phyloP scores from a whole-genome alignment of 371 early-diverging fungal species.

The Capniomyces stellatus region DNA sequence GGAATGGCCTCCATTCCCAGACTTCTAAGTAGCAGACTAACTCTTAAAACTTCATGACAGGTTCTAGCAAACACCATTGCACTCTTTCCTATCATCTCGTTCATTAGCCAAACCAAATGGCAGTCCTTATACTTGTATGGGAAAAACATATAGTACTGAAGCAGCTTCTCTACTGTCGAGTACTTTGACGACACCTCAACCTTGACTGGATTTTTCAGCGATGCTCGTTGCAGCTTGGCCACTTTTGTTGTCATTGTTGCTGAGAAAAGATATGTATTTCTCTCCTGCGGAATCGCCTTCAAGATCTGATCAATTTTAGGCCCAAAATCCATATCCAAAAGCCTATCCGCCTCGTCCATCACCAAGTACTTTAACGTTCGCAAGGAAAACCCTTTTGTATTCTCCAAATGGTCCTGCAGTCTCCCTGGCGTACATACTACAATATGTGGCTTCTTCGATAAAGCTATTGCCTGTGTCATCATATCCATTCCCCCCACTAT shows the following conservation, averaged over 20 bases:
- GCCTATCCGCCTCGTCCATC: slow-evolving; percentile 97
- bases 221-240: slow-evolving; percentile 84
- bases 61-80: slow-evolving; percentile 84
- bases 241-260: slow-evolving; percentile 96
- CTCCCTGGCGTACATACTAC: slow-evolving; percentile 97
- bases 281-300: slow-evolving; percentile 78
- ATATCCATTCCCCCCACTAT: slow-evolving; percentile 97
- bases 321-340: slow-evolving; percentile 93
- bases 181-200: slow-evolving; percentile 83
- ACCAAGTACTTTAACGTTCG: slow-evolving; percentile 76
- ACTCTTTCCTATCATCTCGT: slow-evolving; percentile 80
- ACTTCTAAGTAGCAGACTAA: slow-evolving; percentile 68
- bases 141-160: slow-evolving; percentile 91
- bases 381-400: slow-evolving; percentile 90
- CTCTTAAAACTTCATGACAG: slow-evolving; percentile 63
- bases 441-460: slow-evolving; percentile 91
- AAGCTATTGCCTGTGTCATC: slow-evolving; percentile 81
- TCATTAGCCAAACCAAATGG: slow-evolving; percentile 77
- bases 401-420: slow-evolving; percentile 89
- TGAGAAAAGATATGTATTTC: slow-evolving; percentile 88
- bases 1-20: slow-evolving; percentile 86
- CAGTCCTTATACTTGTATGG: slow-evolving; percentile 90
- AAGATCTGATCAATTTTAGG: slow-evolving; percentile 89
- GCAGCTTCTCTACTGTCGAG: slow-evolving; percentile 74
- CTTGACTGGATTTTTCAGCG: slow-evolving; percentile 78